Conservation (phyloP, 805 yeast species). For the Nakazawaea holstii region DNA sequence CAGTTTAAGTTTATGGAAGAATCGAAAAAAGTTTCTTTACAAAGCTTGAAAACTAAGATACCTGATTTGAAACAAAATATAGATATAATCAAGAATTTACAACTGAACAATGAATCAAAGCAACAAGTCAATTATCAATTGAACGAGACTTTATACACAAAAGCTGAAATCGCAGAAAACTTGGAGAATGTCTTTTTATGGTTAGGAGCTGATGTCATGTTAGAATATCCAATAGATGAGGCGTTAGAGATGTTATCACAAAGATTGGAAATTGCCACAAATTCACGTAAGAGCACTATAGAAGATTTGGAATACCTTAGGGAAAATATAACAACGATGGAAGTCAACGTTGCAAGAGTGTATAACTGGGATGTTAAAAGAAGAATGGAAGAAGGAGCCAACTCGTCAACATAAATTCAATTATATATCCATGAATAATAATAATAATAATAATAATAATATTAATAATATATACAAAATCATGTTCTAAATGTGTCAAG, state of each 20-base stretch:
- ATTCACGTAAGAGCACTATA: constrained; percentile 55
- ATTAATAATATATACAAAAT: constrained; percentile 2
- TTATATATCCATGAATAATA: constrained; percentile 29
- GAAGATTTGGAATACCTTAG: constrained; percentile 82
- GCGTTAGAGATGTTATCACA: constrained; percentile 66
- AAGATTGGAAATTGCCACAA: constrained; percentile 58
- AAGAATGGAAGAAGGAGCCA: constrained; percentile 46
- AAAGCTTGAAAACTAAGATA: constrained; percentile 58
- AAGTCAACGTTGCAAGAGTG: constrained; percentile 91
- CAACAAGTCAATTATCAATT: constrained; percentile 74
- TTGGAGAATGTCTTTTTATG: constrained; percentile 68
- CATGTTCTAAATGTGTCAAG: constrained; percentile 47
- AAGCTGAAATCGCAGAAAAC: constrained; percentile 64
- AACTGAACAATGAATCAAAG: constrained; percentile 35
- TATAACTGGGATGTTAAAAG: constrained; percentile 86
- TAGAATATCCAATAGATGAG: constrained; percentile 87
- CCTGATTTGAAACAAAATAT: constrained; percentile 93
- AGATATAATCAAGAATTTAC: constrained; percentile 60
- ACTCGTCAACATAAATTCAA: constrained; percentile 22
- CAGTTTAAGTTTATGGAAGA: constrained; percentile 87
- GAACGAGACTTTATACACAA: constrained; percentile 87
- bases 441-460: constrained; percentile 1
- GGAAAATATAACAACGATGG: constrained; percentile 94
- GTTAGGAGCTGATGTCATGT: constrained; percentile 98
- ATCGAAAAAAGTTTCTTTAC: constrained; percentile 42